Evolutionary conservation across 352 stramenopile genomes (phyloP).

Genomic region (Elongisporangium senticosum): DNA sequence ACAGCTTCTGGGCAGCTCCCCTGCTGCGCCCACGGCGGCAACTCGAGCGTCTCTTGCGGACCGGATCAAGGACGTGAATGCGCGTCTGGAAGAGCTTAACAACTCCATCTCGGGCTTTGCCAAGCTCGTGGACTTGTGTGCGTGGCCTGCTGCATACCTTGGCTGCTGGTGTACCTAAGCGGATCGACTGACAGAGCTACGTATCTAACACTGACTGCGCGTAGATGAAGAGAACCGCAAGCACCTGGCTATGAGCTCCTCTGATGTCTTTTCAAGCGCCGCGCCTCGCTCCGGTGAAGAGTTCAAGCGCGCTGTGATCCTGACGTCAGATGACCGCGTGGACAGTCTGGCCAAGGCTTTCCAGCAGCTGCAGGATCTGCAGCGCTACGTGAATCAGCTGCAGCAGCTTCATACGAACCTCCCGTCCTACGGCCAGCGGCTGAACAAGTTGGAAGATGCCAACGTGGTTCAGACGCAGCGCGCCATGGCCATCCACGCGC

Average conservation of each 20-base stretch:
- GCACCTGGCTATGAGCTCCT: conserved; percentile 32
- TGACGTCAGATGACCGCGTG: conserved; percentile 46
- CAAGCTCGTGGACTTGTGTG: conserved; percentile 47
- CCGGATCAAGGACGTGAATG: conserved; percentile 17
- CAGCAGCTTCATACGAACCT: conserved; percentile 27
- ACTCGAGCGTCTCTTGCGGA: conserved; percentile 6
- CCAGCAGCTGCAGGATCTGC: conserved; percentile 40
- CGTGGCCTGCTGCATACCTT: background rate
- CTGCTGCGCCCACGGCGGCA: conserved; percentile 6
- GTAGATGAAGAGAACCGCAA: conserved; percentile 31
- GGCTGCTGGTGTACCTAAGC: too few relatives aligned
- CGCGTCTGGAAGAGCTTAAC: conserved; percentile 28
- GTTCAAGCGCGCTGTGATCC: conserved; percentile 55
- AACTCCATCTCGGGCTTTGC: conserved; percentile 24
- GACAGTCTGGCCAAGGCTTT: conserved; percentile 29
- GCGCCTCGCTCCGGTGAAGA: conserved; percentile 25
- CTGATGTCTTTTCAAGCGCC: conserved; percentile 12
- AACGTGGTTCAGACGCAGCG: conserved; percentile 33
- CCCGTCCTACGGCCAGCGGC: conserved; percentile 9
- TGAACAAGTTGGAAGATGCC: conserved; percentile 26
- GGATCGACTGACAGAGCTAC: background rate
- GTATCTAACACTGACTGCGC: background rate
- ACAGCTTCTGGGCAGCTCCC: conserved; percentile 22
- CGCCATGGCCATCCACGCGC: conserved; percentile 34
- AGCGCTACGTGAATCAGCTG: conserved; percentile 31